Evolutionary conservation across 2,329 filamentous ascomycete species (phyloP), one percentile per base, ranked within the genome.

Genomic region (Coniochaeta ligniaria): DNA sequence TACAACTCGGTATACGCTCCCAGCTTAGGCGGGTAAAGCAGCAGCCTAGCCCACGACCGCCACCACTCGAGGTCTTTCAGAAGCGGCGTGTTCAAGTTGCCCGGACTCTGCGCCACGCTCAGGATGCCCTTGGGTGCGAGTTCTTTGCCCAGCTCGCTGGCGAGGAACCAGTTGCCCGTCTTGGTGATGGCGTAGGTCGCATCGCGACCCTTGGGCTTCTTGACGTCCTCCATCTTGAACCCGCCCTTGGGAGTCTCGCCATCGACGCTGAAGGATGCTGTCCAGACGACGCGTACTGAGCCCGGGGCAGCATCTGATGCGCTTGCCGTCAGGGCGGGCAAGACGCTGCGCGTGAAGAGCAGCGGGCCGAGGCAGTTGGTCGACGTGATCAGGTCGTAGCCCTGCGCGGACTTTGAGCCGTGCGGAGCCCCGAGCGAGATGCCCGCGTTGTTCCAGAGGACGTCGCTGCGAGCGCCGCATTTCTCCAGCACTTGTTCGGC

Each of bases 361-460:
- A 67, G 65, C 1, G 65, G 61, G 2, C 62, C 68, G 3, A 69
- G 56, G 58, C 62, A 65, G 61, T 71, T 67, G 47, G 65, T 47
- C 22, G 43, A 22, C 5, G 63, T n/a, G 63, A 66, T 62, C 31
- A 67, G 55, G 22, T 69, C 67, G 60, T 64, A 59, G 50, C 65
- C 66, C 57, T 70, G 69, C 22, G 66, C 63, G n/a, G 72, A 70
- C 50, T 65, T 66, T 54, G 66, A 68, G 8, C 68, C 69, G 5
- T 59, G 45, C 2, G 70, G 70, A 1, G 71, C 41, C 3, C 41
- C 66, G 6, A 60, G 63, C 64, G 73, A 74, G n/a, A 76, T 66
- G 20, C 70, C 75, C 1, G 75, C 75, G 63, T 76, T 77, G 63
- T 76, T 72, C 61, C 72, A 69, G 47, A 77, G 63, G 1, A 73